These are phyloP conservation scores for Lachnellula cervina DNA, from an alignment of 2,329 filamentous ascomycete genomes.

Conservation along the genomic window DNA sequence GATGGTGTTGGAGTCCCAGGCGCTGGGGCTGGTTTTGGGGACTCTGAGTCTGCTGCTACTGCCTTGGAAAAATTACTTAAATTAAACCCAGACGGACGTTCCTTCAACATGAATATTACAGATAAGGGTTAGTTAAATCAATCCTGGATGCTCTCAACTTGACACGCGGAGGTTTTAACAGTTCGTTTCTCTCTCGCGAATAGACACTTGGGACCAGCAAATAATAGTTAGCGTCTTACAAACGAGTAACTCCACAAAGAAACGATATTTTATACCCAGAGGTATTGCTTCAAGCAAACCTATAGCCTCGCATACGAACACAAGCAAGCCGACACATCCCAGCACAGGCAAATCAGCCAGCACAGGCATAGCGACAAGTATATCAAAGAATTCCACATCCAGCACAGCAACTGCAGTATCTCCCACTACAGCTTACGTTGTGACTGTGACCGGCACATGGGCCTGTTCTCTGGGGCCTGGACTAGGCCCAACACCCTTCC, in stretches of 20 bases:
- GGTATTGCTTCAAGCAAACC: not conserved
- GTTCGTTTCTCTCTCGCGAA: not conserved
- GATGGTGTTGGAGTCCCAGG: not conserved
- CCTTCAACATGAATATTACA: not conserved
- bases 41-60: not conserved
- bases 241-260: not conserved
- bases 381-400: not conserved
- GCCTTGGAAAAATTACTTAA: not conserved
- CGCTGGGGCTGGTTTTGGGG: not conserved
- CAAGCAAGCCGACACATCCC: not conserved
- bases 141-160: not conserved
- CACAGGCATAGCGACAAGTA: not conserved
- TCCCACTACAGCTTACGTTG: not conserved
- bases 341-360: not conserved
- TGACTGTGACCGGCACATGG: not conserved
- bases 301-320: not conserved
- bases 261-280: too few species aligned
- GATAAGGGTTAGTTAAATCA: not conserved
- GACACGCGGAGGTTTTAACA: not conserved
- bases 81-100: not conserved
- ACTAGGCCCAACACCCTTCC: not conserved
- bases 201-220: not conserved
- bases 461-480: not conserved
- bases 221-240: not conserved
- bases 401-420: not conserved